A percentile compares a stretch with the other conserved stretches of the same genome.
Evolutionary conservation across 2,329 filamentous ascomycete genomes (phyloP).

Genomic region (Clonostachys sp.): DNA sequence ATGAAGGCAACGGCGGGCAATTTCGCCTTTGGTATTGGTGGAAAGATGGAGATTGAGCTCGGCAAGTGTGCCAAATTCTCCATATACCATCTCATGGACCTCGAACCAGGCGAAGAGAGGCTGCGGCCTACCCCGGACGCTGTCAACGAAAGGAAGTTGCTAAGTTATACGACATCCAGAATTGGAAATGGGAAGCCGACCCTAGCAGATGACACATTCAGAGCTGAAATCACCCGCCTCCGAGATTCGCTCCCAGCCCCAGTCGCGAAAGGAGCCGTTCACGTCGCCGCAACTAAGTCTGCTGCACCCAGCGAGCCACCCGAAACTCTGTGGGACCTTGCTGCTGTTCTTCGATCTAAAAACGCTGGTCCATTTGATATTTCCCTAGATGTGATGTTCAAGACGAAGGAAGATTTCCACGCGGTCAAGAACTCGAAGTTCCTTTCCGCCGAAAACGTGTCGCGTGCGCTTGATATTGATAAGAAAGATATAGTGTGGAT

Average conservation of each 20-base stretch:
- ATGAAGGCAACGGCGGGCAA: constrained; percentile 50
- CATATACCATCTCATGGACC: constrained; percentile 43
- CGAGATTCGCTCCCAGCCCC: background rate
- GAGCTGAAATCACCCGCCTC: background rate
- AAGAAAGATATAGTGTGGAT: constrained; percentile 22
- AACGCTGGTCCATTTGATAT: constrained; percentile 44
- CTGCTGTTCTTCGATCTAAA: constrained; percentile 37
- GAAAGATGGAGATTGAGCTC: constrained; percentile 15
- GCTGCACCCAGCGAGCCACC: background rate
- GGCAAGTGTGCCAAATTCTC: constrained; percentile 36
- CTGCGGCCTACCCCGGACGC: no score
- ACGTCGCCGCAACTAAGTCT: background rate
- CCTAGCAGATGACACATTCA: background rate
- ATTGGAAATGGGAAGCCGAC: background rate
- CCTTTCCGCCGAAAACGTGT: constrained; percentile 12
- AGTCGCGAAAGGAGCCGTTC: background rate
- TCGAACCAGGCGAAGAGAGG: constrained; percentile 17
- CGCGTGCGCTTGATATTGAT: background rate
- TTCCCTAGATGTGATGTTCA: constrained; percentile 44
- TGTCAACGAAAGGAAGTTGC: no score
- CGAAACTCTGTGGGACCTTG: constrained; percentile 18
- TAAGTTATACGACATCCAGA: no score
- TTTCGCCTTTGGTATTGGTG: constrained; percentile 30
- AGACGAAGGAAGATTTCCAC: constrained; percentile 20
- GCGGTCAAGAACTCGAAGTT: constrained; percentile 25